Conservation (phyloP, 2,329 filamentous ascomycete genomes). For the Botrytis pseudocinerea region DNA sequence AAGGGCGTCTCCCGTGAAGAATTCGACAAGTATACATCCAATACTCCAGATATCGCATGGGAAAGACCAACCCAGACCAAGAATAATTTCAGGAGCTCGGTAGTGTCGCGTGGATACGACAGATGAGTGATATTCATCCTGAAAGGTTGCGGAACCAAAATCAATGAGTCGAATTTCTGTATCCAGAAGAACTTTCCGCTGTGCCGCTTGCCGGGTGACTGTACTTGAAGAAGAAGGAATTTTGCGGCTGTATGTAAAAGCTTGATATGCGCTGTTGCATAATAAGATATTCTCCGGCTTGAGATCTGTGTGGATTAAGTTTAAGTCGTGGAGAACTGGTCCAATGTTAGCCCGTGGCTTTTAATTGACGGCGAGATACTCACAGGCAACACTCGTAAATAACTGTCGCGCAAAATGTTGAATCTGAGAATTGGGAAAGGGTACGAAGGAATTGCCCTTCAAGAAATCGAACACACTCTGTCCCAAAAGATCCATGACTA, state of each 20-base stretch:
- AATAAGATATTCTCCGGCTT: conserved; percentile 72
- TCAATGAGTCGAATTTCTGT: conserved; percentile 71
- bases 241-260: conserved; percentile 68
- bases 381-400: conserved; percentile 97
- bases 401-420: conserved; percentile 94
- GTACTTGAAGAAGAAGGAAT: conserved; percentile 67
- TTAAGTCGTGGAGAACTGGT: conserved; percentile 89
- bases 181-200: conserved; percentile 64
- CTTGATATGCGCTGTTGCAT: conserved; percentile 65
- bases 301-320: conserved; percentile 88
- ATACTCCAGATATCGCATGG: conserved; percentile 76
- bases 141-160: conserved; percentile 71
- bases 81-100: conserved; percentile 68
- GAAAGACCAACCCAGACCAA: conserved; percentile 70
- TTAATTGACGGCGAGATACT: conserved; percentile 46
- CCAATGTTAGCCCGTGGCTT: conserved; percentile 26
- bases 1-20: conserved; percentile 69
- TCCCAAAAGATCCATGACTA: conserved; percentile 74
- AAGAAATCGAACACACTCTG: conserved; percentile 98
- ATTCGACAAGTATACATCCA: conserved; percentile 70
- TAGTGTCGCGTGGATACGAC: conserved; percentile 72
- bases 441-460: conserved; percentile 91
- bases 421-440: conserved; percentile 97
- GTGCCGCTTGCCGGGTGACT: conserved; percentile 60
- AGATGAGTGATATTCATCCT: conserved; percentile 71